A percentile compares a stretch with the other conserved stretches of the same genome.
phyloP scores from a whole-genome alignment of 2,329 filamentous ascomycete genomes.

The Calonectria multiphialidica region DNA sequence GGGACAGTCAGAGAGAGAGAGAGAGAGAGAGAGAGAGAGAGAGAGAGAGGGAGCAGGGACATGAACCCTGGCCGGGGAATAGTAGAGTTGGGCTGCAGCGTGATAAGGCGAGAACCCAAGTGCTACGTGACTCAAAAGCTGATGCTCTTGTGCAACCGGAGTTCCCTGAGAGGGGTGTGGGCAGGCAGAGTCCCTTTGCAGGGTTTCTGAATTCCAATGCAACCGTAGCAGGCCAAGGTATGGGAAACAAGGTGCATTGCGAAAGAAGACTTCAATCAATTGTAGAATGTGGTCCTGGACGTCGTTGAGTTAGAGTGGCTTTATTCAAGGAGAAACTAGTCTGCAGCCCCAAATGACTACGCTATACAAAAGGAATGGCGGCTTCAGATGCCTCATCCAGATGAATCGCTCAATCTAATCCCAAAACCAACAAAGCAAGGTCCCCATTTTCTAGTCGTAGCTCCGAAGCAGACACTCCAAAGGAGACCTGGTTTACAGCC shows the following conservation, averaged over 20 bases:
- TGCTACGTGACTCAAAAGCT: background rate
- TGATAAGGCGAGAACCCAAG: background rate
- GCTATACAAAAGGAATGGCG: slow-evolving; percentile 29
- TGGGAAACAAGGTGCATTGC: background rate
- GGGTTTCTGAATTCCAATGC: background rate
- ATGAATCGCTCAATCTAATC: slow-evolving; percentile 10
- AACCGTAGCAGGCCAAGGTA: background rate
- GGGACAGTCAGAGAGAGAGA: no score
- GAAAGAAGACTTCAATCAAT: background rate
- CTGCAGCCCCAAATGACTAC: slow-evolving; percentile 20
- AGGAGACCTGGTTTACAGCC: slow-evolving; percentile 58
- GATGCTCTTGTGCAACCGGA: background rate
- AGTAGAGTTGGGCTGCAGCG: background rate
- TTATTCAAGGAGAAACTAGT: slow-evolving; percentile 11
- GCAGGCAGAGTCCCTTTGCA: background rate
- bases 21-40: no score
- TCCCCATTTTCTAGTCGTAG: background rate
- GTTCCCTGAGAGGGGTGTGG: background rate
- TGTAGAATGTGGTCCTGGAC: background rate
- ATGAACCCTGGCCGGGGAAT: background rate
- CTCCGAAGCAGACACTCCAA: no score
- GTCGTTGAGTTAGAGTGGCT: background rate
- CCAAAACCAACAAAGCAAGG: background rate
- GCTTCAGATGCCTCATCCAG: slow-evolving; percentile 23
- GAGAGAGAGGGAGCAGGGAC: no score